Evolutionary conservation across 176 grass and related monocot genomes (phyloP).

Genomic region (Lolium rigidum): DNA sequence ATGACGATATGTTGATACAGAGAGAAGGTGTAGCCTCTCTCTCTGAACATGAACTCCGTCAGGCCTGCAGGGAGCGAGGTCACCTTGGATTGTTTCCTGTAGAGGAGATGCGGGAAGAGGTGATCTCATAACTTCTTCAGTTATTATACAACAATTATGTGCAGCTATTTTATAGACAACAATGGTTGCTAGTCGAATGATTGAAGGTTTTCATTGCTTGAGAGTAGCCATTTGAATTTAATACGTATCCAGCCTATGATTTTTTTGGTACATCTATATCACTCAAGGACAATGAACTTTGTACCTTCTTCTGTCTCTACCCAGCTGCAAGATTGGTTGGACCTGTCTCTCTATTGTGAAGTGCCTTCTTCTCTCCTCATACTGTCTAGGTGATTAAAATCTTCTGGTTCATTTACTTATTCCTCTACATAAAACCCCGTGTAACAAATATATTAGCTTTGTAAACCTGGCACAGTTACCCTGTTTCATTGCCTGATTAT

Average conservation of each 20-base stretch:
- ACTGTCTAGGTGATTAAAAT: not conserved
- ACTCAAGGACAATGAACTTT: not conserved
- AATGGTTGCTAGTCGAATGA: not conserved
- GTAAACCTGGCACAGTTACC: not conserved
- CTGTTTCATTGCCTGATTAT: not conserved
- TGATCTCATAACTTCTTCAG: not conserved
- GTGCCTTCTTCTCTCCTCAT: slow-evolving; percentile 21
- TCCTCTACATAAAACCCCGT: not conserved
- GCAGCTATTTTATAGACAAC: not conserved
- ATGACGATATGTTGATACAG: slow-evolving; percentile 13
- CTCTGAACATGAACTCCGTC: slow-evolving; percentile 10
- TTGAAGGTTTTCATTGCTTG: not conserved
- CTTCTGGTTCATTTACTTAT: not conserved
- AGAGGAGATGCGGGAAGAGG: slow-evolving; percentile 26
- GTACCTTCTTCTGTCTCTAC: not conserved
- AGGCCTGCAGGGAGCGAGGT: slow-evolving; percentile 16
- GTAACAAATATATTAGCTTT: not conserved
- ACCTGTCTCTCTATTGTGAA: not conserved
- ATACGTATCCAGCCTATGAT: not conserved
- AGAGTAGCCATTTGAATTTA: not conserved
- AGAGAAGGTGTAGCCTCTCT: slow-evolving; percentile 19
- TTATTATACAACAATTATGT: not conserved
- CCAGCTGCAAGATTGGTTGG: slow-evolving; percentile 26
- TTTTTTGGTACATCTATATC: not conserved
- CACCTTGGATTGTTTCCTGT: not conserved